Conservation (phyloP, 176 grass and related monocot genomes). For the Tillandsia fasciculata region DNA sequence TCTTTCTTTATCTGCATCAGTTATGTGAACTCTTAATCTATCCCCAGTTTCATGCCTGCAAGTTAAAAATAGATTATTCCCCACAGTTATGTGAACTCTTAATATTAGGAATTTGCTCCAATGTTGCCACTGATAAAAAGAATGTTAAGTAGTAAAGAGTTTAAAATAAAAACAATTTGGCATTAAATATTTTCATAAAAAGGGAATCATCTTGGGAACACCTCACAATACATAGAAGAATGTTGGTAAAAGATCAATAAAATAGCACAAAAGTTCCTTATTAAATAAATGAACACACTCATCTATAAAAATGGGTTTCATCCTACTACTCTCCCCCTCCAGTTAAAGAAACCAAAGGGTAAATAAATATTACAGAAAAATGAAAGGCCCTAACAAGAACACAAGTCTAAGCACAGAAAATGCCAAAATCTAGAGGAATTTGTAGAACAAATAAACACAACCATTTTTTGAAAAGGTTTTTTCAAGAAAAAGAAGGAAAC, state of each 20-base stretch:
- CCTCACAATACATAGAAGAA: neutral
- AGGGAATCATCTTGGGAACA: neutral
- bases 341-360: too few relatives aligned
- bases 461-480: too few relatives aligned
- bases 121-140: neutral
- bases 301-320: neutral
- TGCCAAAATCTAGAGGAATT: too few relatives aligned
- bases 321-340: too few relatives aligned
- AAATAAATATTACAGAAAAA: too few relatives aligned
- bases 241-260: neutral
- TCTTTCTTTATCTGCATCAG: slow-evolving; percentile 60
- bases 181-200: neutral
- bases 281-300: neutral
- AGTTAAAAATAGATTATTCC: neutral
- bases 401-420: too few relatives aligned
- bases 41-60: slow-evolving; percentile 72
- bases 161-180: neutral
- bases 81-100: too few relatives aligned
- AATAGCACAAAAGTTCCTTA: neutral
- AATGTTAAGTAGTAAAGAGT: neutral
- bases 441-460: too few relatives aligned
- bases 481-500: too few relatives aligned
- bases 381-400: too few relatives aligned
- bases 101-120: too few relatives aligned
- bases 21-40: slow-evolving; percentile 73